phyloP scores from a whole-genome alignment of 148 eudicot genomes.

The Rhododendron kiyosumense region DNA sequence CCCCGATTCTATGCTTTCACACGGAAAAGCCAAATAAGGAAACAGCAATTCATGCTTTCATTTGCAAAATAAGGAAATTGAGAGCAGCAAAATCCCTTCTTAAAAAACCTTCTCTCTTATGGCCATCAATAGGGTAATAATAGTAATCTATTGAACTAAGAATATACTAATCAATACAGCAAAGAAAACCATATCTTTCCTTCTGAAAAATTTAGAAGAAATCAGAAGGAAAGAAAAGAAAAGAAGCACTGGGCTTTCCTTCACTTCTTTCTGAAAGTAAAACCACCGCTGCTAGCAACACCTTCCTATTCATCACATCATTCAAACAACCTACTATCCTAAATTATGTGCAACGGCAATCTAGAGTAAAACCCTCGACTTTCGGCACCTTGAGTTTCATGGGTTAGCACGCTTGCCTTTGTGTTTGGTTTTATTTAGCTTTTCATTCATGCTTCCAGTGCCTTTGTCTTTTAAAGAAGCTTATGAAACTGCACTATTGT shows the following conservation, averaged over 20 bases:
- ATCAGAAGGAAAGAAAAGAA: background rate
- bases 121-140: background rate
- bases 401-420: background rate
- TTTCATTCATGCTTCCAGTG: background rate
- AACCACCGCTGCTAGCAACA: background rate
- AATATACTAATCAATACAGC: background rate
- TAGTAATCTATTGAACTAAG: background rate
- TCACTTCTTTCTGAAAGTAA: background rate
- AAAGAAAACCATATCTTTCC: background rate
- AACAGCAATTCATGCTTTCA: background rate
- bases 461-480: background rate
- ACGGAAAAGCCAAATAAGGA: background rate
- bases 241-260: background rate
- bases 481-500: background rate
- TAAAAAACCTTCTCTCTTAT: background rate
- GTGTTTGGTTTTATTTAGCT: background rate
- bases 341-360: background rate
- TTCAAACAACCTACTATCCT: background rate
- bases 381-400: background rate
- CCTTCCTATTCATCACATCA: background rate
- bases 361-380: background rate
- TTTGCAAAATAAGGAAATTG: background rate
- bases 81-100: background rate
- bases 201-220: background rate
- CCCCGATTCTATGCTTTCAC: background rate